Conservation (phyloP, 148 eudicot genomes). For the Gaultheria prostrata region DNA sequence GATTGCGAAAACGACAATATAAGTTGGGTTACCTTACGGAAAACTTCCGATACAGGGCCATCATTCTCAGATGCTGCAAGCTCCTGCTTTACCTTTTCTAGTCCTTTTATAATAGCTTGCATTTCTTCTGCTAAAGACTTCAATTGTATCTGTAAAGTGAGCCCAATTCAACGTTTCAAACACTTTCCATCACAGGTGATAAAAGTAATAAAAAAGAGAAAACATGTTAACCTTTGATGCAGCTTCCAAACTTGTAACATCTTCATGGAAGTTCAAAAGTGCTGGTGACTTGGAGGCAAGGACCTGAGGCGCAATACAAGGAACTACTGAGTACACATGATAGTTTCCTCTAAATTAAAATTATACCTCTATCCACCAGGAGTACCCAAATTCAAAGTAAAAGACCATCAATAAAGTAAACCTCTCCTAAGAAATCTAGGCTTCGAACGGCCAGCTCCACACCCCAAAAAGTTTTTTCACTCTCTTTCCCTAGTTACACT, state of each 20-base stretch:
- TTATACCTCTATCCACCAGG: conserved; percentile 5
- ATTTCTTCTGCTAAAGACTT: conserved; percentile 98
- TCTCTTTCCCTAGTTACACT: not conserved
- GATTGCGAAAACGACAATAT: conserved; percentile 8
- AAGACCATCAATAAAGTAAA: not conserved
- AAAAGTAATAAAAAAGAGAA: conserved; percentile 13
- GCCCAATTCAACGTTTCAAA: not conserved
- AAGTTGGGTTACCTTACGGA: conserved; percentile 52
- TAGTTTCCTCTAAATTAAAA: not conserved
- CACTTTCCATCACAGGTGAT: not conserved
- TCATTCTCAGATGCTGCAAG: conserved; percentile 78
- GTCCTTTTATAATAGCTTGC: conserved; percentile 92
- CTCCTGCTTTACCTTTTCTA: conserved; percentile 91
- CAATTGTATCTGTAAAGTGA: conserved; percentile 78
- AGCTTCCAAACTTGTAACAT: conserved; percentile 73
- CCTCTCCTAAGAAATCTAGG: conserved; percentile 3
- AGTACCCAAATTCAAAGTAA: not conserved
- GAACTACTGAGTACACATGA: not conserved
- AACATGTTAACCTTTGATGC: conserved; percentile 66
- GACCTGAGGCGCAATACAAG: conserved; percentile 37
- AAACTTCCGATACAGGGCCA: conserved; percentile 89
- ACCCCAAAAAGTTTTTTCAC: not conserved
- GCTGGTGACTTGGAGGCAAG: conserved; percentile 66
- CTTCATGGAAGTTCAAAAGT: conserved; percentile 72
- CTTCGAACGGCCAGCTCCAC: not conserved